Base-by-base conservation (phyloP, 805 yeast species). In the Monosporozyma aquatica region DNA sequence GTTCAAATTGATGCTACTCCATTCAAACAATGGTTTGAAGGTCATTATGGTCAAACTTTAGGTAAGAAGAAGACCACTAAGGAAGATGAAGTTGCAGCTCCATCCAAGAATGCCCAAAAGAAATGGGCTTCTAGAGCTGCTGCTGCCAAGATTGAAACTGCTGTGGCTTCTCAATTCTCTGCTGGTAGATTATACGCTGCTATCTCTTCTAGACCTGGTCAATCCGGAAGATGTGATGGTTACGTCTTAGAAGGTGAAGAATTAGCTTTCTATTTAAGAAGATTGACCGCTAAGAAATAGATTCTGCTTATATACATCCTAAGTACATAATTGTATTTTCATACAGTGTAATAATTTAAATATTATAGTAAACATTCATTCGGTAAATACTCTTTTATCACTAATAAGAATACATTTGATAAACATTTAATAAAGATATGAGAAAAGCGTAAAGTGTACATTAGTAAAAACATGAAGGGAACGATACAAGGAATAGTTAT, bases 181-280 rank as follows among this genome's bases (percentile, higher is more conserved):
- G 87, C 97, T 63, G 98, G 98, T 80, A 89, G 90, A 77, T 83
- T 92, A 67, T 92, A 92, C 80, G 98, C 98, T 72, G 79, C 78
- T 72, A 87, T 92, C 70, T 87, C 98, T 59, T 92, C 98, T 47
- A 87, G 98, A 82, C 98, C 98, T 72, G 98, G 98, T 75, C 98
- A 92, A 82, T 84, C 95, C 60, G 98, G 98, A 75, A 94, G 98
- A 80, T 82, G 87, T 77, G 98, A 92, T 73, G 98, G 98, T 76
- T 92, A 92, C 94, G 83, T 92, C 76, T 85, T 92, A 72, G 98
- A 92, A 81, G 98, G 98, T 77, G 98, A 92, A 73, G 98, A 92
- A 79, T 87, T 92, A 75, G 97, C 97, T 72, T 92, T 92, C 95
- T 92, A 92, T 95, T 82, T 92, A 74, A 87, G 95, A 83, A 90